Evolutionary conservation across 2,329 filamentous ascomycete species (phyloP).

Genomic region (Ophiostoma fasciatum): DNA sequence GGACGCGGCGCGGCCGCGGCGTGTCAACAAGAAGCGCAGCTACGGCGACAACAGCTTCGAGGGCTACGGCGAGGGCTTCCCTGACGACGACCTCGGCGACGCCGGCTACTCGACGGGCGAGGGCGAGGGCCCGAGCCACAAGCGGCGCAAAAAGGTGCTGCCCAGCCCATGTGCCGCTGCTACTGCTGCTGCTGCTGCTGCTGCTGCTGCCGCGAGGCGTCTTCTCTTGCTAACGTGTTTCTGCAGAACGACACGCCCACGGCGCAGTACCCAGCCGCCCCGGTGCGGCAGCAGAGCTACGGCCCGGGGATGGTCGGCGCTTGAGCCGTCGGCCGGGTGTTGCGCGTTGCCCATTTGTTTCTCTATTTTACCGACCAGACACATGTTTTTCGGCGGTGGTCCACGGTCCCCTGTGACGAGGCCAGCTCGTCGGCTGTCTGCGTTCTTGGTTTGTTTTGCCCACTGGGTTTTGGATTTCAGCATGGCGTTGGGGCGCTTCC

Average conservation of each 20-base stretch:
- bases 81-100: slow-evolving; percentile 50
- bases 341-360: too few species aligned
- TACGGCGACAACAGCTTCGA: slow-evolving; percentile 63
- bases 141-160: slow-evolving; percentile 52
- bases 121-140: slow-evolving; percentile 41
- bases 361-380: too few species aligned
- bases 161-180: too few species aligned
- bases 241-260: slow-evolving; percentile 30
- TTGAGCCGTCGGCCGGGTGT: too few species aligned
- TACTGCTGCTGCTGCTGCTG: too few species aligned
- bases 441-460: neutral
- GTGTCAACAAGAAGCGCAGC: slow-evolving; percentile 56
- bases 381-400: too few species aligned
- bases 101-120: slow-evolving; percentile 58
- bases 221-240: slow-evolving; percentile 26
- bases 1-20: slow-evolving; percentile 42
- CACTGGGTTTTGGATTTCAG: slow-evolving; percentile 14
- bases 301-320: slow-evolving; percentile 44
- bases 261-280: slow-evolving; percentile 26
- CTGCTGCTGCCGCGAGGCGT: slow-evolving; percentile 13
- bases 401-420: too few species aligned
- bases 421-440: too few species aligned
- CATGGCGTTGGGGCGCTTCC: slow-evolving; percentile 22
- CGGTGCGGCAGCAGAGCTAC: slow-evolving; percentile 36
- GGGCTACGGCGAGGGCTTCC: slow-evolving; percentile 58